phyloP scores from a whole-genome alignment of 2,329 filamentous ascomycete species.

The Penicillium brevicompactum region DNA sequence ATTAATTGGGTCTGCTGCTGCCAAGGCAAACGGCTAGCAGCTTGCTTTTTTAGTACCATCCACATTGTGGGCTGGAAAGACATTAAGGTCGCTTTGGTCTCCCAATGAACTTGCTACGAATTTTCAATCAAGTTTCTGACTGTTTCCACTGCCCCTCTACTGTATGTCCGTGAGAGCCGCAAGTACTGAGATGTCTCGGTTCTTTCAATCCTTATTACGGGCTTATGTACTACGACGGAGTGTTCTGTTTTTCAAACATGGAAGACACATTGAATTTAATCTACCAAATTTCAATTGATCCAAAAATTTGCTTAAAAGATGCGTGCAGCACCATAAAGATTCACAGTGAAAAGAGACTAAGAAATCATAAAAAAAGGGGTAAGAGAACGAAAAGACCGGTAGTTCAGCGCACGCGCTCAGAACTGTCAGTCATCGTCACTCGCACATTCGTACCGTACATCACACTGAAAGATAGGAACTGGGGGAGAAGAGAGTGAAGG shows the following conservation, averaged over 20 bases:
- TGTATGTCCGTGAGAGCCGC: no score
- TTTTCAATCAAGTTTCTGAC: background rate
- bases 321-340: slow-evolving; percentile 24
- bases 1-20: slow-evolving; percentile 7
- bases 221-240: background rate
- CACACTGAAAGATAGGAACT: slow-evolving; percentile 21
- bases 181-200: no score
- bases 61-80: slow-evolving; percentile 5
- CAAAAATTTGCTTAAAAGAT: slow-evolving; percentile 14
- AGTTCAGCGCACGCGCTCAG: slow-evolving; percentile 15
- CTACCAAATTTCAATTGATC: slow-evolving; percentile 6
- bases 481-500: slow-evolving; percentile 13
- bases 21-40: slow-evolving; percentile 9
- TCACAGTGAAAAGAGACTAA: slow-evolving; percentile 22
- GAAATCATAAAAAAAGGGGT: slow-evolving; percentile 18
- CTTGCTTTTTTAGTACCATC: slow-evolving; percentile 5
- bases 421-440: slow-evolving; percentile 16
- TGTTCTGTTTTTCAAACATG: background rate
- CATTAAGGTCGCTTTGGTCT: background rate
- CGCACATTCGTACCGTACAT: slow-evolving; percentile 30
- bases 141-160: background rate
- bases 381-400: slow-evolving; percentile 25
- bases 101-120: background rate
- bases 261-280: slow-evolving; percentile 1
- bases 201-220: no score